Evolutionary conservation across 2,329 filamentous ascomycete species (phyloP), one percentile per base, ranked within the genome.

Genomic region (Elsinoe ampelina): DNA sequence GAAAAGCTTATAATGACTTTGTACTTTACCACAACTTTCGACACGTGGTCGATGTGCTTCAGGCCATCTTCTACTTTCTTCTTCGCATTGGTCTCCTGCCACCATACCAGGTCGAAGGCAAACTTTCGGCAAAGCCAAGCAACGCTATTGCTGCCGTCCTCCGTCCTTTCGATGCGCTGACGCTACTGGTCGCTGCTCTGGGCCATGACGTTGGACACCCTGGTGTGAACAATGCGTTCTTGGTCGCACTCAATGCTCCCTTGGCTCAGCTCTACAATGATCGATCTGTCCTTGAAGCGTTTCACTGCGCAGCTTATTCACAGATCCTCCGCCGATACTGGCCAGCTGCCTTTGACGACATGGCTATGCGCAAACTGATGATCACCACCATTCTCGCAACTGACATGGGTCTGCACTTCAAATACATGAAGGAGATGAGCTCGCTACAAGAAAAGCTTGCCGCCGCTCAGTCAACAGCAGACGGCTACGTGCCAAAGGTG

Each of bases 1-100:
- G 92, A 60, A 84, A 86, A 48, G 89, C 93, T n/a, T 98, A 98
- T 74, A 97, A 97, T 70, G 87, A 83, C 58, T 95, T 95, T 70
- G 90, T 96, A 35, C 87, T 92, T 41, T 98, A 97, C 67, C 93
- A 98, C 76, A 98, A 98, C 72, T 98, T 97, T 70, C 87, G 92
- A 56, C 93, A 98, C 71, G 93, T 95, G 19, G 86, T 96, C 60
- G 93, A 98, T 71, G 93, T 98, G 26, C 78, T 96, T 57, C 91
- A 96, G 70, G 92, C 90, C 1, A 84, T 88, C 5, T 95, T 96
- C 68, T 83, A 87, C 72, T 95, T 96, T 70, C 79, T 96, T 17
- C 78, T 96, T 57, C 82, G 83, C 61, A 84, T 96, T 58, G 86
- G 87, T 56, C 81, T 83, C 13, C 73, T 96, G 45, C 85, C 89